Base-by-base conservation (phyloP, 139 green algal species). In the Picochlorum sp. region DNA sequence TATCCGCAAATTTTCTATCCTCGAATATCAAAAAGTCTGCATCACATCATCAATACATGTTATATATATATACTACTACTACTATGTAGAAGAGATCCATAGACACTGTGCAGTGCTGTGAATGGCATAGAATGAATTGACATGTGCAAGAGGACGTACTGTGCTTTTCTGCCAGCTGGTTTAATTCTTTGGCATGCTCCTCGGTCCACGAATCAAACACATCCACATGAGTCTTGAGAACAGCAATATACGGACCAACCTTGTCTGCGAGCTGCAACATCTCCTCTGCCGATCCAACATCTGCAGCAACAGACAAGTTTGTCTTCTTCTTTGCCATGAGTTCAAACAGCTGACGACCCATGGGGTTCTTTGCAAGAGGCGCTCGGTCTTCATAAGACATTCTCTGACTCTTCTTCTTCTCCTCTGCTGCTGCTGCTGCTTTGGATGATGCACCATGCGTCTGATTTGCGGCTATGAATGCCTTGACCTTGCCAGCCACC, bases 1-100 rank as follows among this genome's bases (percentile, higher is more conserved):
- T 99, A 81, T 99, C 94, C 0, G 94, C 94, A 83, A 98, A 99
- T 79, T 99, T 99, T 66, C 94, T 85, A 78, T 99, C 94, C 82
- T 99, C 94, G 69, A 99, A 99, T 52, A 99, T 95, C 30, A 99
- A 51, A 71, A 99, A 99, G 74, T 98, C 85, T 90, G 82, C 37
- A 57, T 0, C 54, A 8, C 23, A 24, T 24, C 1, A 24, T 21
- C 32, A 23, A n/a, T 15, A 44, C 4, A 2, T 28, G 24, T 28
- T 28, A 26, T 26, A 26, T 26, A 26, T 3, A 24, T 24, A 26
- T 26, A 26, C 2, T 26, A 26, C n/a, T n/a, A n/a, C 0, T 28
- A 28, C 24, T 28, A 30, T 30, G 3, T 30, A 30, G 28, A 7
- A 30, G 6, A 30, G 28, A 30, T 30, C 4, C 0, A 30, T 1